phyloP scores from a whole-genome alignment of 2,329 filamentous ascomycete genomes.

The Teratosphaeriaceae sp. region DNA sequence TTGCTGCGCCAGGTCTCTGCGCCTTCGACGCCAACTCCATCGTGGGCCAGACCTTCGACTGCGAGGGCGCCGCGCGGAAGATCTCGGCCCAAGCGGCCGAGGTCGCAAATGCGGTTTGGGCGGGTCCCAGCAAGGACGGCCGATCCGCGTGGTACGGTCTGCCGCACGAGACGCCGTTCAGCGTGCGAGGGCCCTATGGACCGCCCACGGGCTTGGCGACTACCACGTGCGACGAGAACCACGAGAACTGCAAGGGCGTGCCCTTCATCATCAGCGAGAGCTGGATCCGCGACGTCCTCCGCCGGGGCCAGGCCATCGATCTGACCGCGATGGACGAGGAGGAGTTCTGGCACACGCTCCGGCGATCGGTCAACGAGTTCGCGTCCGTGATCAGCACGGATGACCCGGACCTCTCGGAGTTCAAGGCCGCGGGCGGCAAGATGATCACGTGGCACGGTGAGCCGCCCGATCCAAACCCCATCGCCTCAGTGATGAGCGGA shows the following conservation, averaged over 20 bases:
- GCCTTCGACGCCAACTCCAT: constrained; percentile 25
- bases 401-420: constrained; percentile 33
- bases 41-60: constrained; percentile 23
- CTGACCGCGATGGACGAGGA: constrained; percentile 25
- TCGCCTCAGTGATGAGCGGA: not conserved
- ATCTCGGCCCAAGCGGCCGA: constrained; percentile 26
- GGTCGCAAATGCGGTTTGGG: constrained; percentile 28
- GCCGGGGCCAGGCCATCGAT: constrained; percentile 27
- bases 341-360: constrained; percentile 18
- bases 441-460: constrained; percentile 39
- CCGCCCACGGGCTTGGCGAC: constrained; percentile 17
- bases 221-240: constrained; percentile 20
- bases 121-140: constrained; percentile 21
- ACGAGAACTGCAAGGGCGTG: constrained; percentile 15
- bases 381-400: constrained; percentile 31
- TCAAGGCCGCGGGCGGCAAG: constrained; percentile 34
- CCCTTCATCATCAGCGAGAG: constrained; percentile 27
- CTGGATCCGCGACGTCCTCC: constrained; percentile 32
- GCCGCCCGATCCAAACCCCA: too few relatives aligned
- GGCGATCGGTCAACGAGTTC: constrained; percentile 24
- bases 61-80: constrained; percentile 15
- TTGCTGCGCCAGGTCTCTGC: constrained; percentile 24
- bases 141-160: constrained; percentile 30
- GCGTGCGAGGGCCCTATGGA: constrained; percentile 6
- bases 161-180: constrained; percentile 14